Evolutionary conservation across 1,139 yeast genomes (phyloP), one percentile per base, ranked within the genome.

Genomic region (Debaryomyces subglobosus): DNA sequence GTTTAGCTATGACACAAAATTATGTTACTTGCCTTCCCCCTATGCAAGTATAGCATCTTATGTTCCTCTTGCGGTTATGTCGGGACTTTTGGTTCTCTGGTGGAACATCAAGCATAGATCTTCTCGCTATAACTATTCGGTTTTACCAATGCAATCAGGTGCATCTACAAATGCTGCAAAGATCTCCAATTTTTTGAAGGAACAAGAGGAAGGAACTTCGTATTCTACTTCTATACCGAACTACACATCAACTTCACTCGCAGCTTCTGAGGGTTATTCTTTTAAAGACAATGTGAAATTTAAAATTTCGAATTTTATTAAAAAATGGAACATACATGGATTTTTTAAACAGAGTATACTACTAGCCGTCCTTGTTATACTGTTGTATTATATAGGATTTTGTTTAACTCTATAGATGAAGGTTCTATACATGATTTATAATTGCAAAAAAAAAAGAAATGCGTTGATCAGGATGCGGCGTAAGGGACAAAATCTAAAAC

Each of bases 21-120:
- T 79, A 25, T 81, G 86, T 60, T 77, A 75, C 58, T 60, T 78
- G 40, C 79, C 80, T 8, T 65, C 69, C 2, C 85, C 86, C 1
- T 80, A 79, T 56, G 50, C 65, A 27, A 79, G 78, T 52, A 64
- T 80, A 2, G 55, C 59, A 3, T 53, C 64, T 45, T 81, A 80
- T 55, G 65, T 72, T 1, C 39, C 64, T 0, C 57, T 74, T 49
- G 77, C 82, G 1, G 64, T 76, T 2, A 32, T 63, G 0, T 65
- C 73, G 15, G 75, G 66, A 0, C 16, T 67, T 16, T 23, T 39
- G 1, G 50, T 76, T 13, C 56, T 74, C 15, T 56, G 57, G 50
- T 70, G 71, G 68, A 67, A 71, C 50, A 48, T 67, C 44, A 63
- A 63, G 46, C 71, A 63, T 46, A 63, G 65, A 37, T 55, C 65